Evolutionary conservation across 2,329 filamentous ascomycete species (phyloP), one percentile per base, ranked within the genome.

Genomic region (Graphilbum sp.): DNA sequence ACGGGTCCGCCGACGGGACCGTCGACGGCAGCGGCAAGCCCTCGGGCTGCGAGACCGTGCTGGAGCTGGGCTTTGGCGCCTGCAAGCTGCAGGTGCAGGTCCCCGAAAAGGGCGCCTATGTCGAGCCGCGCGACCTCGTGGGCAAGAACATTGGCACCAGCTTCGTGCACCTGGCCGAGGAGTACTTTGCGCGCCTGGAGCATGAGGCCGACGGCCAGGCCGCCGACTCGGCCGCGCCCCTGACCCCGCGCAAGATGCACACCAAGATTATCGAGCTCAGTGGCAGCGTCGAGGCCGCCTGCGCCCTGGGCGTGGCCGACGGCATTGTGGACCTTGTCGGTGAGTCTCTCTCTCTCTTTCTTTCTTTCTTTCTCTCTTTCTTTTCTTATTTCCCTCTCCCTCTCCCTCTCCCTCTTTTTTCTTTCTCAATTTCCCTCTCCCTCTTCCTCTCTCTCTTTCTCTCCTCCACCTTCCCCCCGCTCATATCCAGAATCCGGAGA

Each of bases 41-140:
- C 20, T 59, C 63, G 11, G 75, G 75, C 41, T 86, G 90, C 40
- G 82, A 90, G 50, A 84, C 90, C 50, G 70, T 98, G 35, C 67
- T 98, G 61, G 84, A 95, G 49, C 70, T 98, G 16, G 84, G 78
- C 25, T 98, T 98, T 54, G 90, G 90, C 33, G 68, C 64, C 45
- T 98, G 90, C 66, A 88, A 81, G 61, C 69, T 98, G 50, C 88
- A 96, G 62, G 86, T 96, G n/a, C 90, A 98, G 60, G 87, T 93
- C 2, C 90, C 90, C 0, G 77, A 82, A 53, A 88, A 90, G 56
- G 88, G 90, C 37, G 53, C 62, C 38, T 77, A 90, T 52, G 59
- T 57, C 33, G 69, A 72, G 34, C 70, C 83, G 5, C 73, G 75
- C 54, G 77, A 95, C 53, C 66, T 98, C 34, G 70, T 98, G 44